Conservation (phyloP, 23 red algal species). For the Gracilariopsis chorda region DNA sequence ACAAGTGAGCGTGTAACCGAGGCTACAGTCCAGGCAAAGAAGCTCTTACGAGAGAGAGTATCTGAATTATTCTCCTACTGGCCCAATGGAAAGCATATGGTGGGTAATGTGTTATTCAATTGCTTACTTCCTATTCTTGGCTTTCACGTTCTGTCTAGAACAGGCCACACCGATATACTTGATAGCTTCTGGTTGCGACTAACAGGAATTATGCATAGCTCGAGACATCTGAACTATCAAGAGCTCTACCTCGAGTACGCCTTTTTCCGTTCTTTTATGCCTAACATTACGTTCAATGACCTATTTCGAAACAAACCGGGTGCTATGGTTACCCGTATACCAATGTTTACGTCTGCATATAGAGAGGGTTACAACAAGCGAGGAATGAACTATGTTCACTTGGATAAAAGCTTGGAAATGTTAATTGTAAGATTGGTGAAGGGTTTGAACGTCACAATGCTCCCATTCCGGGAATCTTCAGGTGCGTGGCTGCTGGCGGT, state of each 20-base stretch:
- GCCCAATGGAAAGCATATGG: neutral
- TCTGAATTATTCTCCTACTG: neutral
- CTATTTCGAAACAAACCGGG: neutral
- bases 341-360: neutral
- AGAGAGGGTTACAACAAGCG: neutral
- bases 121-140: neutral
- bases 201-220: neutral
- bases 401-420: neutral
- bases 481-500: neutral
- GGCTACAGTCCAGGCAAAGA: neutral
- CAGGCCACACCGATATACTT: neutral
- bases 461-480: neutral
- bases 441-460: neutral
- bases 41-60: neutral
- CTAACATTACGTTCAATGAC: neutral
- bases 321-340: neutral
- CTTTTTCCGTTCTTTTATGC: neutral
- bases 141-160: neutral
- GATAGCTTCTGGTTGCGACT: neutral
- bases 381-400: neutral
- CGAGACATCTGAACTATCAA: neutral
- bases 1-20: neutral
- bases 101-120: neutral
- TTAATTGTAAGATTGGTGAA: neutral
- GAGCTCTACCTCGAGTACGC: constrained; percentile 6